Percentiles rank a stretch among this genome's conserved stretches.
phyloP scores from a whole-genome alignment of 2,329 filamentous ascomycete species.

The Ampelomyces quisqualis region DNA sequence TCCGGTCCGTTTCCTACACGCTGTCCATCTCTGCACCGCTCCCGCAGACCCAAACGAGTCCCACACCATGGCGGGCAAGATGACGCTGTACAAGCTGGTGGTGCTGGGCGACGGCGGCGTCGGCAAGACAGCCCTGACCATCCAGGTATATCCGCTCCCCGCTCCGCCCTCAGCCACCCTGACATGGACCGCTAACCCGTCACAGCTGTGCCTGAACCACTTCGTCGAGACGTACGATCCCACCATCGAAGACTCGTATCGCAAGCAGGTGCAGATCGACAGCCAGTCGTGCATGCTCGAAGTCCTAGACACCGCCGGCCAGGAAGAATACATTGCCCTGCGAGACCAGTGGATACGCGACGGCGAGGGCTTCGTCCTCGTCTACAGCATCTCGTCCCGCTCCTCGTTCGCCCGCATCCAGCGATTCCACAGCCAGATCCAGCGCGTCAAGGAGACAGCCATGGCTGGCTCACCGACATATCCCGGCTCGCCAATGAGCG shows the following conservation, averaged over 20 bases:
- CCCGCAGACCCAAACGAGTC: conserved; percentile 8
- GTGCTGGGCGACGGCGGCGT: conserved; percentile 92
- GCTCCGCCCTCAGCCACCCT: conserved; percentile 31
- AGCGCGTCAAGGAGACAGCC: conserved; percentile 91
- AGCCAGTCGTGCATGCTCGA: conserved; percentile 95
- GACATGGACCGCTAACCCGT: conserved; percentile 15
- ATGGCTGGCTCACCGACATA: conserved; percentile 71
- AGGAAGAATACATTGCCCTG: conserved; percentile 96
- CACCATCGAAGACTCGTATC: conserved; percentile 68
- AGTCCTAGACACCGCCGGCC: conserved; percentile 93
- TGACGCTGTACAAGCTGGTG: conserved; percentile 95
- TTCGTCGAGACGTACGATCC: conserved; percentile 89
- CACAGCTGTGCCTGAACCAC: conserved; percentile 89
- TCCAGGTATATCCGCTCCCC: conserved; percentile 66
- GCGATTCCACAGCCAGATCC: conserved; percentile 94
- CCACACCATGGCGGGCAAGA: conserved; percentile 77
- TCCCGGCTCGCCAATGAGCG: conserved; percentile 69
- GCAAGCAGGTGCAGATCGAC: conserved; percentile 80
- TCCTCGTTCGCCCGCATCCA: conserved; percentile 94
- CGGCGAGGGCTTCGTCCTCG: conserved; percentile 93
- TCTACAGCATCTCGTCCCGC: conserved; percentile 97
- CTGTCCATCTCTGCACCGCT: conserved; percentile 1
- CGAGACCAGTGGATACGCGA: conserved; percentile 98
- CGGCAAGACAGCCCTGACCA: conserved; percentile 90
- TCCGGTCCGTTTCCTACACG: conserved; percentile 4